Conservation (phyloP, 2,329 filamentous ascomycete species). For the Didymella glomerata region DNA sequence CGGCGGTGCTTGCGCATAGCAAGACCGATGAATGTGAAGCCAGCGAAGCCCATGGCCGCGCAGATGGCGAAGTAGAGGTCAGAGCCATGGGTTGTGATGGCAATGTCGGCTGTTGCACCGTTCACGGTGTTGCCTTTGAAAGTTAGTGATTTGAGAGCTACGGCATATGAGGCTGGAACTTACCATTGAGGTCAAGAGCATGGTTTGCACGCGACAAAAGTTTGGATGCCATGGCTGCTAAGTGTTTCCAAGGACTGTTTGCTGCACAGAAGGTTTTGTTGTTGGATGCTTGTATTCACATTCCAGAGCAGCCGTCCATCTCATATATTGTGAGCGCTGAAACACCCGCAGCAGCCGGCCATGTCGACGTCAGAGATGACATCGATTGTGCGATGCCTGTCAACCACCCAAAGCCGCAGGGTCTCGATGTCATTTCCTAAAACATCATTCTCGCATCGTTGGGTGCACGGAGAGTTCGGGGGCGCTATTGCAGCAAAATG, state of each 20-base stretch:
- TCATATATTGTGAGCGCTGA: conserved; percentile 4
- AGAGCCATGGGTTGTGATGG: conserved; percentile 67
- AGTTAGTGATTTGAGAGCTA: background rate
- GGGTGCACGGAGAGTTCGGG: conserved; percentile 1
- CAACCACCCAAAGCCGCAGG: background rate
- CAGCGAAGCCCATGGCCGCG: conserved; percentile 65
- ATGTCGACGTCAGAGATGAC: conserved; percentile 13
- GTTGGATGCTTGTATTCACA: background rate
- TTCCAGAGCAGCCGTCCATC: background rate
- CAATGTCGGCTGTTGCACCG: conserved; percentile 60
- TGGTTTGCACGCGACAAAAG: conserved; percentile 28
- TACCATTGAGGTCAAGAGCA: conserved; percentile 36
- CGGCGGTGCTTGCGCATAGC: conserved; percentile 63
- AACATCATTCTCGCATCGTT: conserved; percentile 4
- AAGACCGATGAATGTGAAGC: conserved; percentile 62
- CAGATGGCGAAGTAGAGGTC: conserved; percentile 71
- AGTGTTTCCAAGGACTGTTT: conserved; percentile 1
- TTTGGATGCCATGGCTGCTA: conserved; percentile 13
- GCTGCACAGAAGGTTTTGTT: conserved; percentile 7
- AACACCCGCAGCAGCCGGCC: background rate
- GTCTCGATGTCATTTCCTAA: conserved; percentile 3
- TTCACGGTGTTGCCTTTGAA: conserved; percentile 54
- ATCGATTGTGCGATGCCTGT: conserved; percentile 9
- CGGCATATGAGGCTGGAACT: too few relatives aligned
- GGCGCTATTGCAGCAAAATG: conserved; percentile 3